These are phyloP conservation scores for Thelephora aurantiotincta DNA, from an alignment of 768 basidiomycete species.

Conservation along the genomic window DNA sequence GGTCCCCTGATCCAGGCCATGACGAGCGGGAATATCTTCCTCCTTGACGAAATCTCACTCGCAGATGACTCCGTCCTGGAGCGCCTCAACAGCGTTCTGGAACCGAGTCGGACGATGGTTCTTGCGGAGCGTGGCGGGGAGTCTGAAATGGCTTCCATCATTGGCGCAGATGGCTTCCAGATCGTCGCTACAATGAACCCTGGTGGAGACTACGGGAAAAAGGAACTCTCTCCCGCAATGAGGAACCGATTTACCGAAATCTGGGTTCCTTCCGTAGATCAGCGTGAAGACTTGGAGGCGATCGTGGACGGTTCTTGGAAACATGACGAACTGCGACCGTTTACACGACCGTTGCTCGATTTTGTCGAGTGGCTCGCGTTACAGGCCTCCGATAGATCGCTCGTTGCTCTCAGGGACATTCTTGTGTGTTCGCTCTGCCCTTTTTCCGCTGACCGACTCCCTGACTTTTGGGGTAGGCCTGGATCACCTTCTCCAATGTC, in stretches of 20 bases:
- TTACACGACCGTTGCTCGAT: constrained; percentile 51
- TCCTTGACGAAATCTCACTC: constrained; percentile 93
- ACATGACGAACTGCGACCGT: constrained; percentile 32
- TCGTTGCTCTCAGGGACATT: constrained; percentile 77
- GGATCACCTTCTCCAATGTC: constrained; percentile 81
- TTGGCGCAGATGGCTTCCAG: constrained; percentile 60
- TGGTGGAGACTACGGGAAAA: constrained; percentile 98
- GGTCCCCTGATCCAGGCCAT: constrained; percentile 94
- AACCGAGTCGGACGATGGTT: constrained; percentile 75
- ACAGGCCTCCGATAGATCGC: constrained; percentile 43
- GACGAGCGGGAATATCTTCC: constrained; percentile 68
- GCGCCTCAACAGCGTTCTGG: constrained; percentile 93
- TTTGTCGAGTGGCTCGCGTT: constrained; percentile 72
- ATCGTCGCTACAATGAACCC: constrained; percentile 98
- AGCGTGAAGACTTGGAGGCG: constrained; percentile 55
- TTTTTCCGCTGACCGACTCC: neutral
- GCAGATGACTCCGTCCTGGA: constrained; percentile 98
- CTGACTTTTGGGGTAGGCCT: constrained; percentile 40
- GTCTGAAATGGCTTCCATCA: constrained; percentile 52
- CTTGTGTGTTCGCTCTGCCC: constrained; percentile 38
- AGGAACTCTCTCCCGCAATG: constrained; percentile 91
- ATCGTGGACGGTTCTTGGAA: constrained; percentile 68
- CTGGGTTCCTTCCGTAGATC: constrained; percentile 84
- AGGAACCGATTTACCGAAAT: constrained; percentile 98
- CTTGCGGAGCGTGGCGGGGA: constrained; percentile 86